These are phyloP conservation scores for Bryum argenteum DNA, from an alignment of 225 moss, liverwort and hornwort genomes.

Conservation along the genomic window DNA sequence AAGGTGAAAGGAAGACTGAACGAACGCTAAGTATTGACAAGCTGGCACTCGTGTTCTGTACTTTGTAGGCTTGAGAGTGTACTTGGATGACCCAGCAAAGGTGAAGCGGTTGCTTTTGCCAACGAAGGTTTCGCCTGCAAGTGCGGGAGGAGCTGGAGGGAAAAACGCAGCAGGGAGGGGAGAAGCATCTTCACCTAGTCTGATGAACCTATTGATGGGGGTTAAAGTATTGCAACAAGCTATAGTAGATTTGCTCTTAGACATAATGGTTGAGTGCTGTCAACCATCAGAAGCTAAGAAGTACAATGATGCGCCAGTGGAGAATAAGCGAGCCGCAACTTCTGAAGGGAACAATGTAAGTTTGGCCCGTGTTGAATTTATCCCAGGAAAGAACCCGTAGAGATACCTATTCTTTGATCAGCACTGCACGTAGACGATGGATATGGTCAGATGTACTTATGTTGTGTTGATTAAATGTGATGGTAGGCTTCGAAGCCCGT, in stretches of 20 bases:
- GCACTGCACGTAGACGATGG: constrained; percentile 8
- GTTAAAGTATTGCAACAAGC: constrained; percentile 99
- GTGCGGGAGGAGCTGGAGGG: constrained; percentile 66
- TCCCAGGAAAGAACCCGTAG: neutral
- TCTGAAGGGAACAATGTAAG: constrained; percentile 74
- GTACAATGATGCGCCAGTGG: constrained; percentile 62
- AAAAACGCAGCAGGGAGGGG: constrained; percentile 79
- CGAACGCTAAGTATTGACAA: constrained; percentile 31
- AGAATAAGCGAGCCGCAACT: constrained; percentile 74
- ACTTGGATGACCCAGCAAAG: constrained; percentile 97
- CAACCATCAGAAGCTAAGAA: constrained; percentile 94
- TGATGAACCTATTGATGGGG: constrained; percentile 99
- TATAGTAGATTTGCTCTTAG: constrained; percentile 95
- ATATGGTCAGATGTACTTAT: constrained; percentile 22
- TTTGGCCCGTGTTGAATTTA: constrained; percentile 7
- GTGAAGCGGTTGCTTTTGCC: constrained; percentile 93
- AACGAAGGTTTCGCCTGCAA: constrained; percentile 83
- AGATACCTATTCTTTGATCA: constrained; percentile 7
- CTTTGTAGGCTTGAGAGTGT: constrained; percentile 74
- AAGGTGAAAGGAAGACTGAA: neutral
- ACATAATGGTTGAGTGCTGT: constrained; percentile 99
- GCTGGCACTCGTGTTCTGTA: constrained; percentile 22
- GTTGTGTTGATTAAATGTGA: constrained; percentile 26
- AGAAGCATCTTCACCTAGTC: constrained; percentile 94
- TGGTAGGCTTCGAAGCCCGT: constrained; percentile 56